Conservation (phyloP, 2,329 filamentous ascomycete genomes). For the Drechslerella stenobrocha region DNA sequence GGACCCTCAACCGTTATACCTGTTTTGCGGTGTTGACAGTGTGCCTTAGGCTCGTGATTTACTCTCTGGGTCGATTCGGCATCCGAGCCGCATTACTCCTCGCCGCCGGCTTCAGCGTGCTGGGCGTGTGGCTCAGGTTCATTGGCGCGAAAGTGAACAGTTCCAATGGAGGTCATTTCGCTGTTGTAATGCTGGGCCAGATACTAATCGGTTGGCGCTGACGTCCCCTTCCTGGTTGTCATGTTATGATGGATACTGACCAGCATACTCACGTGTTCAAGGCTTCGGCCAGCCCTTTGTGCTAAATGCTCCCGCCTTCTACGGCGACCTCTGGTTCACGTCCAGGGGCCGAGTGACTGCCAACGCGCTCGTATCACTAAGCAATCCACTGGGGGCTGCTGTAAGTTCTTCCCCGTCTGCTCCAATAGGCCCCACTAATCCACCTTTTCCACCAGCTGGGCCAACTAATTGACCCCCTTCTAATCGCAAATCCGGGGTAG, state of each 20-base stretch:
- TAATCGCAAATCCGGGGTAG: slow-evolving; percentile 63
- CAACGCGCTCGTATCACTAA: slow-evolving; percentile 79
- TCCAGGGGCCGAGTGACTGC: slow-evolving; percentile 79
- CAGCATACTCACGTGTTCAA: not conserved
- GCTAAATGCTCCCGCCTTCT: slow-evolving; percentile 82
- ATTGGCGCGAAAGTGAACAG: slow-evolving; percentile 62
- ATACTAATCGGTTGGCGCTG: slow-evolving; percentile 65
- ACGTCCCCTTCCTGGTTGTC: not conserved
- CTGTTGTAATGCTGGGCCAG: slow-evolving; percentile 84
- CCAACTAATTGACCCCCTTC: slow-evolving; percentile 80
- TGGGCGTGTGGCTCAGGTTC: slow-evolving; percentile 91
- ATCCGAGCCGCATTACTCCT: slow-evolving; percentile 76
- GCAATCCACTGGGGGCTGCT: slow-evolving; percentile 87
- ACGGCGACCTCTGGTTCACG: slow-evolving; percentile 94
- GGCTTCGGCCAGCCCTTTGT: slow-evolving; percentile 92
- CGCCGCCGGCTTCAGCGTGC: slow-evolving; percentile 71
- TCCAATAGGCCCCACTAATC: not conserved
- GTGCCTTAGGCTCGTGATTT: slow-evolving; percentile 63
- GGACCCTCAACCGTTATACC: slow-evolving; percentile 51
- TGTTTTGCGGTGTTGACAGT: not conserved
- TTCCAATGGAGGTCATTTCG: slow-evolving; percentile 65
- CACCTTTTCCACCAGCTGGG: slow-evolving; percentile 57
- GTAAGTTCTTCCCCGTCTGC: slow-evolving; percentile 56
- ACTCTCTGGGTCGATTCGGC: slow-evolving; percentile 73
- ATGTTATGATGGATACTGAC: not conserved